phyloP scores from a whole-genome alignment of 2,329 filamentous ascomycete species.

The Xenoacremonium recifei region DNA sequence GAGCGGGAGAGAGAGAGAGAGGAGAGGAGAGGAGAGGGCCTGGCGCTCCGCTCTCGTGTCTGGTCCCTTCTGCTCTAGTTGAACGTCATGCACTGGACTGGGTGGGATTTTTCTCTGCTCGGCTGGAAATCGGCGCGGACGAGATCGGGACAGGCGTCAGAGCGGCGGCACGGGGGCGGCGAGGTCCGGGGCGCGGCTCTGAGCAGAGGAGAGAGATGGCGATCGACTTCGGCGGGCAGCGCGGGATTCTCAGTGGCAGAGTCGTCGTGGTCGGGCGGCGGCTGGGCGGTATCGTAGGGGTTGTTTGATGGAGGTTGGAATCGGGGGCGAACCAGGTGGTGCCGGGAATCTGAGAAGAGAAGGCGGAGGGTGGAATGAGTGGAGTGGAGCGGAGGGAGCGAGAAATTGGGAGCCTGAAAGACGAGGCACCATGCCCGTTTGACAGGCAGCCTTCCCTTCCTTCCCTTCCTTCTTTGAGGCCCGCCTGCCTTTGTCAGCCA shows the following conservation, averaged over 20 bases:
- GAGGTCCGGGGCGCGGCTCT: conserved; percentile 16
- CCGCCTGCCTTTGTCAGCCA: background rate
- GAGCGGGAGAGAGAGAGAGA: conserved; percentile 28
- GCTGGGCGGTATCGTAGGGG: conserved; percentile 18
- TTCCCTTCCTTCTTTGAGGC: too few relatives aligned
- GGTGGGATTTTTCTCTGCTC: conserved; percentile 23
- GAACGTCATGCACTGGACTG: conserved; percentile 32
- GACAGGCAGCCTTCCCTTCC: too few relatives aligned
- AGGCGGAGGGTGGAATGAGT: conserved; percentile 29
- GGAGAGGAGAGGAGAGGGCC: conserved; percentile 29
- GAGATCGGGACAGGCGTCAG: conserved; percentile 12
- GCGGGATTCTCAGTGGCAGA: too few relatives aligned
- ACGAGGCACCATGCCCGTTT: conserved; percentile 31
- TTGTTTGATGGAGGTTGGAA: conserved; percentile 27
- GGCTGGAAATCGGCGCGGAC: conserved; percentile 18
- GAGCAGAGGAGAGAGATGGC: too few relatives aligned
- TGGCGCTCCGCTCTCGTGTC: conserved; percentile 32
- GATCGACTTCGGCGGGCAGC: conserved; percentile 24
- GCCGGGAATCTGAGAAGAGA: conserved; percentile 10
- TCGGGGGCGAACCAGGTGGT: conserved; percentile 27
- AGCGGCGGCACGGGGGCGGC: conserved; percentile 4
- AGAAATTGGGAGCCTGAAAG: conserved; percentile 29
- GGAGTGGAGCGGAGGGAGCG: conserved; percentile 11
- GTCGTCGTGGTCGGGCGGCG: conserved; percentile 14
- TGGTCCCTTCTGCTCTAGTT: too few relatives aligned